These are phyloP conservation scores for Trichosporon sp. DNA, from an alignment of 1,284 basidiomycete genomes.

Conservation along the genomic window DNA sequence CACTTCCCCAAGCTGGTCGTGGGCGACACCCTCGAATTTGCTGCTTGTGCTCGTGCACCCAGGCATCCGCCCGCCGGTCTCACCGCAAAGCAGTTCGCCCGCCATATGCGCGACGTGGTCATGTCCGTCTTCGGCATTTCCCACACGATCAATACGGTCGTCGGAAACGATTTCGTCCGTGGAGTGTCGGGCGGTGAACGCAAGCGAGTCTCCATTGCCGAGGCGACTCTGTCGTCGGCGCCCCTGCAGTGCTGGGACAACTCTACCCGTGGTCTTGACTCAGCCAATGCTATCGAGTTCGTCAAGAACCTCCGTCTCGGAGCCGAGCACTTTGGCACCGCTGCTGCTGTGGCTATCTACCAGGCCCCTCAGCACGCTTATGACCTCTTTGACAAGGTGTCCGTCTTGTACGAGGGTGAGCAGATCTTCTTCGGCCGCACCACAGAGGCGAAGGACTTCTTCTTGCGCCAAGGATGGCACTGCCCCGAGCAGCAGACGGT, in stretches of 20 bases:
- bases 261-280: conserved; percentile 55
- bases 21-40: conserved; percentile 48
- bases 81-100: conserved; percentile 43
- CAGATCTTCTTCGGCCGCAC: conserved; percentile 76
- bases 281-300: conserved; percentile 55
- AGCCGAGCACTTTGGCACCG: conserved; percentile 49
- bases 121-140: conserved; percentile 54
- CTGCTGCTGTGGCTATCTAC: conserved; percentile 49
- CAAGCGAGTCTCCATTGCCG: conserved; percentile 55
- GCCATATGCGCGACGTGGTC: conserved; percentile 49
- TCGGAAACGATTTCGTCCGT: conserved; percentile 50
- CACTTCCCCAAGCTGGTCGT: conserved; percentile 55
- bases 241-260: conserved; percentile 51
- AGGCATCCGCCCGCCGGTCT: conserved; percentile 48
- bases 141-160: conserved; percentile 51
- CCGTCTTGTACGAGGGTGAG: conserved; percentile 71
- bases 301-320: conserved; percentile 53
- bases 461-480: conserved; percentile 69
- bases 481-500: conserved; percentile 48
- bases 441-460: conserved; percentile 67
- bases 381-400: conserved; percentile 63
- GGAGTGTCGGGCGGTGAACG: conserved; percentile 55
- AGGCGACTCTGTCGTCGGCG: conserved; percentile 45
- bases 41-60: conserved; percentile 40
- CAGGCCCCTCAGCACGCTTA: conserved; percentile 52